Evolutionary conservation across 140 eudicot species (phyloP).

Genomic region (Bidens hawaiensis): DNA sequence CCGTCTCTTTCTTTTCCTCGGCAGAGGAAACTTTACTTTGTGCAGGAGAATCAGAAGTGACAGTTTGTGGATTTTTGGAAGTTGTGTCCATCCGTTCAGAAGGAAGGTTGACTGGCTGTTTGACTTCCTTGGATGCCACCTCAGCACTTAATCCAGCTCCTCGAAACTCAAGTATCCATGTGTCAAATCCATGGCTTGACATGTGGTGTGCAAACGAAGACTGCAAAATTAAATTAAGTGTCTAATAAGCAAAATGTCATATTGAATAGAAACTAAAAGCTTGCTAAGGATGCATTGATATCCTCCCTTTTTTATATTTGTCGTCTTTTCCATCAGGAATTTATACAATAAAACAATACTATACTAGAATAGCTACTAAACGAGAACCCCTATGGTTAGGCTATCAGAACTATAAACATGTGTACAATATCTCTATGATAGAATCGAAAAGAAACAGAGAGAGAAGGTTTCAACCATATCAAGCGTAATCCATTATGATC

Average conservation of each 20-base stretch:
- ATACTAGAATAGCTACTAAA: not conserved
- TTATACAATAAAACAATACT: not conserved
- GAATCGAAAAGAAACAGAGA: no score
- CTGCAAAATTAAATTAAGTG: slow-evolving; percentile 31
- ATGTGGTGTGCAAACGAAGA: slow-evolving; percentile 78
- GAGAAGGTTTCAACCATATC: no score
- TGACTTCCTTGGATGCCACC: slow-evolving; percentile 29
- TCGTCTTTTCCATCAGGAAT: not conserved
- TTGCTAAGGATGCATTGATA: not conserved
- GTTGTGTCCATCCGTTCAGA: slow-evolving; percentile 30
- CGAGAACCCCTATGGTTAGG: not conserved
- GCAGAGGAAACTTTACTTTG: slow-evolving; percentile 34
- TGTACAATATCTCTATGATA: not conserved
- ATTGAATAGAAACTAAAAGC: not conserved
- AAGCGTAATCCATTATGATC: no score
- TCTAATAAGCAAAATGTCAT: not conserved
- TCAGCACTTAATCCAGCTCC: slow-evolving; percentile 80
- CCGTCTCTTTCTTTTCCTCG: slow-evolving; percentile 27
- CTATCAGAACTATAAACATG: not conserved
- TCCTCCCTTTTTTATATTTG: not conserved
- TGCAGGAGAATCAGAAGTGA: slow-evolving; percentile 21
- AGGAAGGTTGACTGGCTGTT: slow-evolving; percentile 28
- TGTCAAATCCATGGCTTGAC: slow-evolving; percentile 79
- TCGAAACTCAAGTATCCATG: slow-evolving; percentile 83
- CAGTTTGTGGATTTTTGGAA: slow-evolving; percentile 13